phyloP scores from a whole-genome alignment of 371 early-diverging fungal species.

The Mortierella sp. region DNA sequence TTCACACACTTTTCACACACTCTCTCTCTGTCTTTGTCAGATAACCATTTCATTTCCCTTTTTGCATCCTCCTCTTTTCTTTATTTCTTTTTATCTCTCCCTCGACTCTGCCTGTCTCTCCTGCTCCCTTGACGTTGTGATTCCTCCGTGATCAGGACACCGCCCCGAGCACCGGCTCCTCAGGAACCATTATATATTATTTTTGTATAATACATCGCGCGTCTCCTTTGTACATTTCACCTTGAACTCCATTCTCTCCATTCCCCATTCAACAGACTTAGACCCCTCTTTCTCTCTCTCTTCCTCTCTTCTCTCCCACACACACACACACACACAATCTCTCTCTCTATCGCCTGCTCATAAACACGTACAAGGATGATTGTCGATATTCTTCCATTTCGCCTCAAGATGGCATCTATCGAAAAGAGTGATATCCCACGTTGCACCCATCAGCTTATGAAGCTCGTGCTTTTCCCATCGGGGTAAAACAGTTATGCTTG shows the following conservation, averaged over 20 bases:
- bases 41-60: background rate
- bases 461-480: constrained; percentile 48
- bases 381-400: constrained; percentile 55
- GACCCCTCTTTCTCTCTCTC: background rate
- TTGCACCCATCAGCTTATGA: constrained; percentile 58
- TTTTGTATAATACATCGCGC: background rate
- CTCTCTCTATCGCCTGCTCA: background rate
- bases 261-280: no score
- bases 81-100: background rate
- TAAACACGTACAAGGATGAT: constrained; percentile 18
- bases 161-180: constrained; percentile 2
- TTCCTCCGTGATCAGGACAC: constrained; percentile 17
- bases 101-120: background rate
- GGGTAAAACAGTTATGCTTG: constrained; percentile 29
- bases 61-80: background rate
- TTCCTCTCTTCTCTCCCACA: background rate
- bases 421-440: constrained; percentile 50
- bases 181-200: background rate
- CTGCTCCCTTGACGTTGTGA: background rate
- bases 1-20: background rate
- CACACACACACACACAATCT: no score
- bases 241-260: no score
- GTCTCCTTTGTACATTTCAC: no score
- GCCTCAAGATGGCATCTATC: constrained; percentile 48
- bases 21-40: background rate